Base-by-base conservation (phyloP, 2,329 filamentous ascomycete species). In the Setomelanomma holmii region DNA sequence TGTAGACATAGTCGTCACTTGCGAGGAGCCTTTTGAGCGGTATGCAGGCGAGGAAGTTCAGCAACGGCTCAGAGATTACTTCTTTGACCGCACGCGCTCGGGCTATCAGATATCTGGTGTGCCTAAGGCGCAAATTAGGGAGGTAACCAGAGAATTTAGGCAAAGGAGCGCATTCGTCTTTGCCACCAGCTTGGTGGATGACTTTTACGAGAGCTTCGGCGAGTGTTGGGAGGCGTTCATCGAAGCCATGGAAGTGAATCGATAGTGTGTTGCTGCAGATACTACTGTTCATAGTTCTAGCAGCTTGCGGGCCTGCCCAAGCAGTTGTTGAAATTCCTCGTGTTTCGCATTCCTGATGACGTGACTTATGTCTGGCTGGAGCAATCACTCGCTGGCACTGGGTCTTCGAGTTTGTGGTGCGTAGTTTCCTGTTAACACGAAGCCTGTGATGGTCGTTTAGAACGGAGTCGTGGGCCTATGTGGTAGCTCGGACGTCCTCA, bases 191-290 rank as follows among this genome's bases (percentile, higher is more conserved):
- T 30, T 45, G 22, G 24, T 24, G 11, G 34, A 43, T 21, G 51
- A 49, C 14, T 53, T 53, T 17, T 53, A 53, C 21, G 38, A 43
- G 45, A 40, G 22, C 12, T 53, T 53, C 34, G 51, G 51, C 8
- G 45, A 40, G 23, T 44, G 45, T 27, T 53, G 51, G 51, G 12
- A 19, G 3, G 22, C 35, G 11, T 53, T 53, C 23, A 35, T 53
- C 12, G 21, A 6, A 8, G 45, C 45, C 11, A 53, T 53, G 45
- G 42, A 45, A 20, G 47, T 43, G 23, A 24, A 30, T 30, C 17
- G 20, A 23, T 40, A 23, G 38, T 40, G 38, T 40, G 17, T 40
- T 40, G n/a, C 5, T 12, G 17, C 36, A 20, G 19, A 16, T 22
- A 7, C 19, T 17, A 36, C 19, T 40, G 5, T 12, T 12, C 12